Conservation (phyloP, 805 yeast species). For the Maudiozyma pseudohumilis region DNA sequence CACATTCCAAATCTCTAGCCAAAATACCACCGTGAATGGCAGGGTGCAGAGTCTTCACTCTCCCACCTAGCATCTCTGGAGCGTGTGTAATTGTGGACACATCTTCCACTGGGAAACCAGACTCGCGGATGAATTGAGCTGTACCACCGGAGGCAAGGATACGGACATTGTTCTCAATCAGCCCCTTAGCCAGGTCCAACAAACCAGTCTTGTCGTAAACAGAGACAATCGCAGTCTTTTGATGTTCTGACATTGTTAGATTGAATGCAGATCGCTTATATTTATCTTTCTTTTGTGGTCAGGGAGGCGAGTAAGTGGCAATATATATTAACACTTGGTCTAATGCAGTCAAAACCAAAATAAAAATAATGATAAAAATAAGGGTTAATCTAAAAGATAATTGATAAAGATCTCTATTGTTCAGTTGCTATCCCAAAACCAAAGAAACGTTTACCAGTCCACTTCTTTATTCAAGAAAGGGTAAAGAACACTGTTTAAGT, state of each 20-base stretch:
- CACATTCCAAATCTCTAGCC: constrained; percentile 86
- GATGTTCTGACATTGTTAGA: constrained; percentile 23
- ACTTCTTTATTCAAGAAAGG: too few species aligned
- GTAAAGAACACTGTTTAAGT: too few species aligned
- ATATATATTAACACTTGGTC: not conserved
- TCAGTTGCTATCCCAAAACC: not conserved
- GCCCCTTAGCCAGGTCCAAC: constrained; percentile 91
- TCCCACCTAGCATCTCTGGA: constrained; percentile 97
- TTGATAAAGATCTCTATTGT: not conserved
- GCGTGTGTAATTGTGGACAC: constrained; percentile 93
- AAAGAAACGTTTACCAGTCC: not conserved
- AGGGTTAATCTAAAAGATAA: not conserved
- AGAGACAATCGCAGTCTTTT: constrained; percentile 87
- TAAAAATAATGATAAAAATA: not conserved
- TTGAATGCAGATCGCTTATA: too few species aligned
- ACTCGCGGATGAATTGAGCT: constrained; percentile 86
- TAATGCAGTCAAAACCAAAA: too few species aligned
- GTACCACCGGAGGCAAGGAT: constrained; percentile 97
- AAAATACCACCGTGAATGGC: constrained; percentile 97
- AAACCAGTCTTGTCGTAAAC: constrained; percentile 97
- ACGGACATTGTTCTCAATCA: constrained; percentile 78
- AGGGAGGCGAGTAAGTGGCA: not conserved
- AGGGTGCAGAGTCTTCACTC: constrained; percentile 97
- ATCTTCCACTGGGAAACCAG: constrained; percentile 96
- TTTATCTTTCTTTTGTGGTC: not conserved